Conservation (phyloP, 202 grass and related monocot genomes). For the Hordeum pubiflorum region DNA sequence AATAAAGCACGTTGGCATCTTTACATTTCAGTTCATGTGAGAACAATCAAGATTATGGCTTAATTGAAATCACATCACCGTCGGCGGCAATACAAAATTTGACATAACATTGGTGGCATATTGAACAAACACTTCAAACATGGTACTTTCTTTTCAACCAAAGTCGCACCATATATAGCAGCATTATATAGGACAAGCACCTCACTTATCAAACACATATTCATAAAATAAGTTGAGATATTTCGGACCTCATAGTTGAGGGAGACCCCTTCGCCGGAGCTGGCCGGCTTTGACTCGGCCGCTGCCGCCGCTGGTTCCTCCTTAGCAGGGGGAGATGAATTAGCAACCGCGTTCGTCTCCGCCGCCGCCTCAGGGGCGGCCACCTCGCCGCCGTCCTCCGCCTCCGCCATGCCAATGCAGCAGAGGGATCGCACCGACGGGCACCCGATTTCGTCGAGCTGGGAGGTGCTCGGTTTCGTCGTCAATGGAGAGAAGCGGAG, state of each 20-base stretch:
- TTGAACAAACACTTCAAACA: neutral
- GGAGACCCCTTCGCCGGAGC: slow-evolving; percentile 34
- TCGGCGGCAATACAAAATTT: neutral
- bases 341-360: slow-evolving; percentile 1
- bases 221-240: neutral
- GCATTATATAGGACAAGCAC: neutral
- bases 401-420: slow-evolving; percentile 2
- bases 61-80: neutral
- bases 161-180: neutral
- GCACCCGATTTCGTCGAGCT: neutral
- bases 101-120: neutral
- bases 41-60: neutral
- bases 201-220: neutral
- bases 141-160: neutral
- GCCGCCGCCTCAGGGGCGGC: neutral
- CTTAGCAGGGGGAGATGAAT: neutral
- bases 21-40: neutral
- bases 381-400: slow-evolving; percentile 19
- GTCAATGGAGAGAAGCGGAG: neutral
- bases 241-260: slow-evolving; percentile 77
- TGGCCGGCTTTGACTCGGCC: neutral
- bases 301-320: neutral
- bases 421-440: neutral
- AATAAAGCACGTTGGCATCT: neutral
- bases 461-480: neutral